These are phyloP conservation scores for Collybia nuda DNA, from an alignment of 768 basidiomycete genomes.

Conservation along the genomic window DNA sequence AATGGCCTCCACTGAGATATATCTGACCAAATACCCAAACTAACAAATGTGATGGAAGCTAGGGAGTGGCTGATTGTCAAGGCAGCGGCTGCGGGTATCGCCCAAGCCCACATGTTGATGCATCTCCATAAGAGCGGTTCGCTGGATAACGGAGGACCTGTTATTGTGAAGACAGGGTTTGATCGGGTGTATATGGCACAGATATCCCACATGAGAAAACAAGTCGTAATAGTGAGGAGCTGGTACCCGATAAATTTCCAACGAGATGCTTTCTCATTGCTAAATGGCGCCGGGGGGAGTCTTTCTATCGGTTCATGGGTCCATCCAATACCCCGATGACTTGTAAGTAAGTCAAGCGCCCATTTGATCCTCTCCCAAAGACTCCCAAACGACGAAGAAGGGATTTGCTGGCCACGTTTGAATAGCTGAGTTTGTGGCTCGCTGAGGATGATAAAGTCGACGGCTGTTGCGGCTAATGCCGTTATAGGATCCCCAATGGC, in stretches of 20 bases:
- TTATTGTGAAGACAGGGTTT: slow-evolving; percentile 10
- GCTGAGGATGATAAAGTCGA: slow-evolving; percentile 27
- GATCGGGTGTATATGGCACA: slow-evolving; percentile 8
- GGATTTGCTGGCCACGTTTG: slow-evolving; percentile 13
- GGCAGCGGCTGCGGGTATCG: slow-evolving; percentile 13
- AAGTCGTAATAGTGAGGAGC: slow-evolving; percentile 8
- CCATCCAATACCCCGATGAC: slow-evolving; percentile 35
- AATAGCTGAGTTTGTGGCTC: slow-evolving; percentile 21
- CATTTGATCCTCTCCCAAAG: slow-evolving; percentile 23
- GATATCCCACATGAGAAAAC: slow-evolving; percentile 13
- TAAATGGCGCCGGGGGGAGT: slow-evolving; percentile 17
- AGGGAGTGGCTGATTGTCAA: slow-evolving; percentile 11
- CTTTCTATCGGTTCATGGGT: slow-evolving; percentile 22
- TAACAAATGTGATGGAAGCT: slow-evolving; percentile 7
- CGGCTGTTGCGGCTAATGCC: slow-evolving; percentile 21
- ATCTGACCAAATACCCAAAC: slow-evolving; percentile 13
- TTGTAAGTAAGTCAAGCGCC: slow-evolving; percentile 27
- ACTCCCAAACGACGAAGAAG: slow-evolving; percentile 6
- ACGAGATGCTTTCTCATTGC: slow-evolving; percentile 11
- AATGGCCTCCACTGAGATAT: slow-evolving; percentile 26
- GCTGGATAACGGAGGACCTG: slow-evolving; percentile 11
- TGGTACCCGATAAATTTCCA: slow-evolving; percentile 20
- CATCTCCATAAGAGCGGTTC: slow-evolving; percentile 12
- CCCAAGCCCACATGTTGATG: slow-evolving; percentile 20
- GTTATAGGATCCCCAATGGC: slow-evolving; percentile 22